Conservation (phyloP, 83 land plant species). For the Diphasiastrum complanatum region DNA sequence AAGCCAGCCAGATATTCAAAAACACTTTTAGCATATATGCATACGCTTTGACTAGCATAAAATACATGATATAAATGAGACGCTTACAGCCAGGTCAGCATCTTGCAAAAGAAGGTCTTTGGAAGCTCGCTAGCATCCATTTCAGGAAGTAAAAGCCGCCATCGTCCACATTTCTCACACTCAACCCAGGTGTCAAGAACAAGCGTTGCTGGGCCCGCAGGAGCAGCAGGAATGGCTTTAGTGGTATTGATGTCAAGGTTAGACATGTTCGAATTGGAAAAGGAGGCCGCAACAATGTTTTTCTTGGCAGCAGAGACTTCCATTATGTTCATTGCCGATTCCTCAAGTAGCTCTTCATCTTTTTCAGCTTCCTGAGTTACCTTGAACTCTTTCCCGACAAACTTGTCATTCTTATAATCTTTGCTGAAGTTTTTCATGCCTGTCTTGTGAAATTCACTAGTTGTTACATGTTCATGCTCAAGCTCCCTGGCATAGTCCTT, state of each 20-base stretch:
- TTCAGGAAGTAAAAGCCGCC: slow-evolving; percentile 75
- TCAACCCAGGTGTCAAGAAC: slow-evolving; percentile 73
- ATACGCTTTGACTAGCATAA: background rate
- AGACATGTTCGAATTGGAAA: no score
- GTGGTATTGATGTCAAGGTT: no score
- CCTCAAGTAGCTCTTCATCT: slow-evolving; percentile 13
- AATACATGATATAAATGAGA: background rate
- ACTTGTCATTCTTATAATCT: slow-evolving; percentile 26
- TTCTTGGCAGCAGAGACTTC: no score
- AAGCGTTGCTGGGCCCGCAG: slow-evolving; percentile 5
- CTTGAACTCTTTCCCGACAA: no score
- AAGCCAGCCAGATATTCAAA: background rate
- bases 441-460: slow-evolving; percentile 23
- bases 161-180: slow-evolving; percentile 71
- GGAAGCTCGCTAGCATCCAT: slow-evolving; percentile 41
- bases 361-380: no score
- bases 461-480: no score
- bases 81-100: slow-evolving; percentile 94
- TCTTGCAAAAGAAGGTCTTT: slow-evolving; percentile 71
- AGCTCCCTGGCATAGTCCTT: no score
- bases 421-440: slow-evolving; percentile 25
- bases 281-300: no score
- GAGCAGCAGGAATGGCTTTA: slow-evolving; percentile 5
- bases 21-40: no score
- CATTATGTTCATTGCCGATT: no score